phyloP scores from a whole-genome alignment of 140 eudicot genomes.

The Ambrosia hybrid region DNA sequence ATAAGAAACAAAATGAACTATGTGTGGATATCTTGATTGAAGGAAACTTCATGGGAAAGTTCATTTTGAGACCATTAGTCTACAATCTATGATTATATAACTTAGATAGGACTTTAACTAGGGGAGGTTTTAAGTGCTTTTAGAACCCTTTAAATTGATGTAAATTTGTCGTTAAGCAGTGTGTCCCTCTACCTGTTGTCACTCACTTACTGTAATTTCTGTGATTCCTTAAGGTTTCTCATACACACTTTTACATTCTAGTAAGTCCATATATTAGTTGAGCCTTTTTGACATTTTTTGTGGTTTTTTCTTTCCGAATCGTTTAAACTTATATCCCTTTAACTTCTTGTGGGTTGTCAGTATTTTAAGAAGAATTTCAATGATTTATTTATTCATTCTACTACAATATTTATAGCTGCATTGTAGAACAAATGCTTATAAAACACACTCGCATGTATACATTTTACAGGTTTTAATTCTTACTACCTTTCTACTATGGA shows the following conservation, averaged over 20 bases:
- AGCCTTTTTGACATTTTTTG: not conserved
- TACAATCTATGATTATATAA: conserved; percentile 2
- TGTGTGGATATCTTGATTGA: not conserved
- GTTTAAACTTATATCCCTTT: not conserved
- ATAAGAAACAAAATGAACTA: not conserved
- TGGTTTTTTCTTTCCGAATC: not conserved
- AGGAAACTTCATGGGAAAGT: conserved; percentile 11
- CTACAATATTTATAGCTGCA: not conserved
- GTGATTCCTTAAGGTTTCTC: not conserved
- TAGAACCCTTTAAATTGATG: conserved; percentile 1
- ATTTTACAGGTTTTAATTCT: not conserved
- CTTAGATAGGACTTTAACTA: not conserved
- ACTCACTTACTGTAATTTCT: not conserved
- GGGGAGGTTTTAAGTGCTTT: conserved; percentile 28
- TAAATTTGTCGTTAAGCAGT: conserved; percentile 15
- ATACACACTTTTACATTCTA: conserved; percentile 11
- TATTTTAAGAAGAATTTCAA: not conserved
- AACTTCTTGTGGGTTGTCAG: not conserved
- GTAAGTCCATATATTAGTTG: conserved; percentile 11
- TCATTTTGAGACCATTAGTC: not conserved
- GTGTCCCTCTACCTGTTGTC: not conserved
- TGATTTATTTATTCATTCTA: not conserved
- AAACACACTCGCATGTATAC: conserved; percentile 1
- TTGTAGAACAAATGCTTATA: not conserved
- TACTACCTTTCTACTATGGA: conserved; percentile 7